Percentiles rank a stretch among this genome's conserved stretches.
Evolutionary conservation across 2,329 filamentous ascomycete genomes (phyloP).

Genomic region (Sclerotinia borealis): DNA sequence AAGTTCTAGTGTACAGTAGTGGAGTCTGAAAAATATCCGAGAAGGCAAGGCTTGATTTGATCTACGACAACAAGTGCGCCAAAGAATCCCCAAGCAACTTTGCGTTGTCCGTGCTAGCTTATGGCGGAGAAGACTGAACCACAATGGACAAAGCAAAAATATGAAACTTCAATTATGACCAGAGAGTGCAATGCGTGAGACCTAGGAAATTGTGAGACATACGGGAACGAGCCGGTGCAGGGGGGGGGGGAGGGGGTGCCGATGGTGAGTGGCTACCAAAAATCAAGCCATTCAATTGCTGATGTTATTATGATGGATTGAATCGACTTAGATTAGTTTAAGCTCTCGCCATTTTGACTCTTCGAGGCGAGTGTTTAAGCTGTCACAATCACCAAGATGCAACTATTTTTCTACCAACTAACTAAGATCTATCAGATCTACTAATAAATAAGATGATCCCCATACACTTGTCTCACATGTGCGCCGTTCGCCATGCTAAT

Average conservation of each 20-base stretch:
- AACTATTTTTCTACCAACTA: constrained; percentile 1
- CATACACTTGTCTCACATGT: not conserved
- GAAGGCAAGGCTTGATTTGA: not conserved
- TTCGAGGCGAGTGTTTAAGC: not conserved
- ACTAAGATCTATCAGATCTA: constrained; percentile 2
- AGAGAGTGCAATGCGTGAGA: not conserved
- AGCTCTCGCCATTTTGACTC: not conserved
- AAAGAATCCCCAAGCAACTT: not conserved
- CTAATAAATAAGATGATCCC: not conserved
- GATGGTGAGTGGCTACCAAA: not conserved
- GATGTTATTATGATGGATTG: not conserved
- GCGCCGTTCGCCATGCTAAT: constrained; percentile 5
- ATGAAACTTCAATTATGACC: not conserved
- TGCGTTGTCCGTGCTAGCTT: not conserved
- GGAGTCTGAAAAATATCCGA: not conserved
- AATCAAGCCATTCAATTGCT: not conserved
- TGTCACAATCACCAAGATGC: constrained; percentile 4
- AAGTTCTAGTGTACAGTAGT: no score
- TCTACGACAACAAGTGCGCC: not conserved
- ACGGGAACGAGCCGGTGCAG: not conserved
- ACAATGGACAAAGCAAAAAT: not conserved
- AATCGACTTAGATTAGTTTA: not conserved
- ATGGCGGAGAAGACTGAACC: not conserved
- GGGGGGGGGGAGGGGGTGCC: not conserved
- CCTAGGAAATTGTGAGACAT: not conserved